Percentiles rank a stretch among this genome's conserved stretches.
Evolutionary conservation across 179 eudicot genomes (phyloP).

Genomic region (Amaranthus tricolor): DNA sequence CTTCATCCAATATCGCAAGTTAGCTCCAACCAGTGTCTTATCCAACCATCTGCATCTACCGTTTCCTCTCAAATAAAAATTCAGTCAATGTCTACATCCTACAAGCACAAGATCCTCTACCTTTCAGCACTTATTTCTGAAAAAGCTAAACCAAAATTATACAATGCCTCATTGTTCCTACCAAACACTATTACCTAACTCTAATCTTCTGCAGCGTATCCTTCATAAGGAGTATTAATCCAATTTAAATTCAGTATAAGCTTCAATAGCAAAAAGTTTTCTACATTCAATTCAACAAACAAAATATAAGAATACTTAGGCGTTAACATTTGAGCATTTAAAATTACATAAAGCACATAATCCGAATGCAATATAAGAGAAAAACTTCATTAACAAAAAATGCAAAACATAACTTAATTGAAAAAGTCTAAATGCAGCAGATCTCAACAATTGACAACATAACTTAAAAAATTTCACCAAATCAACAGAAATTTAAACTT

Average conservation of each 20-base stretch:
- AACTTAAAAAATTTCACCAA: conserved; percentile 5
- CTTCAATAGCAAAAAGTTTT: neutral
- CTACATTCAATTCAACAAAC: neutral
- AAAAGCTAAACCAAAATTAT: no score
- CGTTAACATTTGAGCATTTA: neutral
- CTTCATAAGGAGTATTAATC: neutral
- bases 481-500: conserved; percentile 18
- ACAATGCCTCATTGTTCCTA: neutral
- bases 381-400: neutral
- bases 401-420: neutral
- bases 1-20: no score
- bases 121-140: neutral
- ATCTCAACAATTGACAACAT: conserved; percentile 27
- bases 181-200: no score
- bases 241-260: neutral
- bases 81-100: neutral
- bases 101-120: neutral
- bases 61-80: neutral
- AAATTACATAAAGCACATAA: neutral
- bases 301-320: neutral
- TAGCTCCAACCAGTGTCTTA: no score
- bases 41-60: no score
- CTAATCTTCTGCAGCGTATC: no score
- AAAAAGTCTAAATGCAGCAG: conserved; percentile 26
- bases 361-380: neutral